Base-by-base conservation (phyloP, 345 rosid genomes). In the Brassica rapa region DNA sequence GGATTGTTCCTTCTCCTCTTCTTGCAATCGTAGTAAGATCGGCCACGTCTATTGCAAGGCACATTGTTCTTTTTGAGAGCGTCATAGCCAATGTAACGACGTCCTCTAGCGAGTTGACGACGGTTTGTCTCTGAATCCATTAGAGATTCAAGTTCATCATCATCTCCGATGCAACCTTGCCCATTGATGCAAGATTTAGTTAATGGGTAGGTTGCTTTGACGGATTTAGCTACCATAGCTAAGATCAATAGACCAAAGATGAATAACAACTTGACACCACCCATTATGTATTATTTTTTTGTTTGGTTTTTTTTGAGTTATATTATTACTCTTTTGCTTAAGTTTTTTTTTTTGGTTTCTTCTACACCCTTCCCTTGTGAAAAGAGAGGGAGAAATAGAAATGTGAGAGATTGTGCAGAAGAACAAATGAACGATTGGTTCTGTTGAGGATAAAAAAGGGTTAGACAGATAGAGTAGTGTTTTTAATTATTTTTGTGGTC, bases 1-100 rank as follows among this genome's bases (percentile, higher is more conserved):
- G 88, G 90, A 68, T 89, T 89, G 19, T 73, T 85, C 75, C 35
- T 71, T 33, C 11, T 73, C 62, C 75, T 64, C 57, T 24, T 35
- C 4, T 70, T 74, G 73, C 92, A 89, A 62, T 85, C 85, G 59
- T 88, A 88, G 81, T 86, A 87, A 39, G 90, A 89, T 2, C 66
- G 53, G n/a, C 92, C 90, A 14, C 85, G 82, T 32, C 79, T 71
- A 35, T 19, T 82, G 77, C 90, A 87, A 6, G 92, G 92, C 3
- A 83, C 79, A 10, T 66, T 53, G 77, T 84, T 68, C 73, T 60
- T 68, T 39, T 61, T 75, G 8, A 87, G 74, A 39, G 87, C 89
- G 1, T 14, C 73, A 14, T 89, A 87, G 66, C 90, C 88, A 41
- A 89, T 81, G 81, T 81, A 83, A 62, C 83, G 82, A 2, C 79